Percentiles rank a stretch among this genome's conserved stretches.
Evolutionary conservation across 2,329 filamentous ascomycete genomes (phyloP).

Genomic region (Coniochaeta sp.): DNA sequence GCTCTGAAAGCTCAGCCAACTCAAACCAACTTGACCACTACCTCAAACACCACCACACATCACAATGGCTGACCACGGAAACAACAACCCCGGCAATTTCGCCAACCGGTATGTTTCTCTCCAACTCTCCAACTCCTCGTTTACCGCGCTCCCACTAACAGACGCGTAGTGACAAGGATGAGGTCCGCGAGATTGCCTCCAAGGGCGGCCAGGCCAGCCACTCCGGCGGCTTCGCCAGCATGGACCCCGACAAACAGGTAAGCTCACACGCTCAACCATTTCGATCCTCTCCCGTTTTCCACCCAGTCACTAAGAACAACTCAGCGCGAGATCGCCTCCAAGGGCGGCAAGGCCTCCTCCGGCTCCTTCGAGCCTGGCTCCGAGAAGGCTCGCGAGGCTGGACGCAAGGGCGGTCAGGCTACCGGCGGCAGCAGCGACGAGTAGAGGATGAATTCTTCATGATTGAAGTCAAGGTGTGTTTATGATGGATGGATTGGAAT

Average conservation of each 20-base stretch:
- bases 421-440: not conserved
- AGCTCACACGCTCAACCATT: no score
- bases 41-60: not conserved
- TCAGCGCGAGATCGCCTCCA: slow-evolving; percentile 47
- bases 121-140: not conserved
- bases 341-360: slow-evolving; percentile 44
- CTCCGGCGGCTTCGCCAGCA: slow-evolving; percentile 29
- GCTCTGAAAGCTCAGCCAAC: no score
- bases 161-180: slow-evolving; percentile 29
- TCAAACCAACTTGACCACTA: no score
- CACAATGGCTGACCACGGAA: slow-evolving; percentile 13
- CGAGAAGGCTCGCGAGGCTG: slow-evolving; percentile 44
- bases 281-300: no score
- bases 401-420: slow-evolving; percentile 40
- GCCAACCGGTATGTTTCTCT: slow-evolving; percentile 22
- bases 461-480: not conserved
- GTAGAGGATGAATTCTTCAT: slow-evolving; percentile 7
- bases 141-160: not conserved
- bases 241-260: slow-evolving; percentile 33
- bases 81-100: slow-evolving; percentile 30
- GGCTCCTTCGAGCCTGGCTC: slow-evolving; percentile 48
- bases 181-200: slow-evolving; percentile 33
- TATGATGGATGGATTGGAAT: not conserved
- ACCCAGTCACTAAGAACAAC: slow-evolving; percentile 20
- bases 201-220: slow-evolving; percentile 33